Evolutionary conservation across 768 basidiomycete genomes (phyloP), one percentile per base, ranked within the genome.

Genomic region (Sporobolomyces roseus): DNA sequence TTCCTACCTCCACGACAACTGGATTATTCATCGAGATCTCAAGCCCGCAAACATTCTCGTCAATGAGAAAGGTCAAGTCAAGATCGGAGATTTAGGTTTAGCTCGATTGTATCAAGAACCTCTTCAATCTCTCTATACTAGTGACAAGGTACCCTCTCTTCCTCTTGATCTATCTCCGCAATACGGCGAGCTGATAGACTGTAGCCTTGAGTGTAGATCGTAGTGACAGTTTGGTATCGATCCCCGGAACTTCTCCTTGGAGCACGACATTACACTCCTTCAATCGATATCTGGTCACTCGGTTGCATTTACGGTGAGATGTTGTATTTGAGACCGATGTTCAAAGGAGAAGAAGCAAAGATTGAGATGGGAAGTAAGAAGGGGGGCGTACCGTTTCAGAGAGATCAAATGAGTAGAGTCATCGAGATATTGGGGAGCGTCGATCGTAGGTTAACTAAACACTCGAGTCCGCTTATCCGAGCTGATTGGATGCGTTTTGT

Each of bases 31-130:
- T 77, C 90, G 96, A 4, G 96, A 98, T 78, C 85, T 99, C 73
- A 99, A 99, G 79, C 96, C 94, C 0, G 94, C 96, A 19, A 99
- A 99, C 77, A 97, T 99, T 79, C 89, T 98, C 66, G 93, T 99
- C 66, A 96, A 87, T 17, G 85, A 89, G 21, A 75, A 80, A 14
- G 94, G 94, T 3, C 84, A 90, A 43, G 92, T 99, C 75, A 98
- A 98, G 80, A 98, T 99, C 59, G 96, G 93, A n/a, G 96, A 99
- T 78, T 82, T 98, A 2, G 96, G 96, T 29, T 85, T 99, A 21
- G 96, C 96, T 1, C 85, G 96, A 36, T 83, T 98, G 35, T 88
- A 90, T 65, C 88, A 92, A 76, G 87, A 91, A 67, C 96, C 96
- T 9, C 83, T 99, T 2, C 93, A 96, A 72, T 88, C 89, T 2